A percentile compares a stretch with the other conserved stretches of the same genome.
phyloP scores from a whole-genome alignment of 495 filamentous ascomycete genomes.

The Penicillium pulvis region DNA sequence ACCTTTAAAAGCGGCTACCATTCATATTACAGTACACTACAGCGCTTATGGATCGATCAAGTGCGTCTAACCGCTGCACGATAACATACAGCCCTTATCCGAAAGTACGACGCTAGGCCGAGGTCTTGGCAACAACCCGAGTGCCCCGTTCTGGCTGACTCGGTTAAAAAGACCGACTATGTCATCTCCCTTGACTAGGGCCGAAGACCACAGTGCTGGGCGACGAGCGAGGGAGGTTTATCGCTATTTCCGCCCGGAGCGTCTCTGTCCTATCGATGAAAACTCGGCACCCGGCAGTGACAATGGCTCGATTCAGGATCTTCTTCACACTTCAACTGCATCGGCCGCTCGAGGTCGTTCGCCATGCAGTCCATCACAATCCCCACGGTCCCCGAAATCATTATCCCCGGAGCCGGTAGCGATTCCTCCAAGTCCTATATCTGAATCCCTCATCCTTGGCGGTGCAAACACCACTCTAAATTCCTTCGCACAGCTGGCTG shows the following conservation, averaged over 20 bases:
- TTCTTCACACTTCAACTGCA: not conserved
- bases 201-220: slow-evolving; percentile 30
- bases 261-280: slow-evolving; percentile 11
- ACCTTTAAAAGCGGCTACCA: not conserved
- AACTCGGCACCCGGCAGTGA: slow-evolving; percentile 4
- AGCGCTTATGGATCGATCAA: not conserved
- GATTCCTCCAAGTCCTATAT: slow-evolving; percentile 12
- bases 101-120: not conserved
- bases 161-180: not conserved
- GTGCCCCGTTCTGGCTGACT: too few relatives aligned
- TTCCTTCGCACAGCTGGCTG: slow-evolving; percentile 52
- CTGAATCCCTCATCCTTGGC: slow-evolving; percentile 29
- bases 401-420: not conserved
- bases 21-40: not conserved
- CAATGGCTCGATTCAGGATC: not conserved
- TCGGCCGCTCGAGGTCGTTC: not conserved
- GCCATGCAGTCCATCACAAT: not conserved
- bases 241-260: slow-evolving; percentile 48
- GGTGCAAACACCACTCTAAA: slow-evolving; percentile 58
- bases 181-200: not conserved
- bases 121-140: too few relatives aligned
- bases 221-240: slow-evolving; percentile 49
- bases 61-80: not conserved
- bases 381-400: not conserved
- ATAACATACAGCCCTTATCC: not conserved